Conservation (phyloP, 78 protist species). For the Thecamonas trahens region DNA sequence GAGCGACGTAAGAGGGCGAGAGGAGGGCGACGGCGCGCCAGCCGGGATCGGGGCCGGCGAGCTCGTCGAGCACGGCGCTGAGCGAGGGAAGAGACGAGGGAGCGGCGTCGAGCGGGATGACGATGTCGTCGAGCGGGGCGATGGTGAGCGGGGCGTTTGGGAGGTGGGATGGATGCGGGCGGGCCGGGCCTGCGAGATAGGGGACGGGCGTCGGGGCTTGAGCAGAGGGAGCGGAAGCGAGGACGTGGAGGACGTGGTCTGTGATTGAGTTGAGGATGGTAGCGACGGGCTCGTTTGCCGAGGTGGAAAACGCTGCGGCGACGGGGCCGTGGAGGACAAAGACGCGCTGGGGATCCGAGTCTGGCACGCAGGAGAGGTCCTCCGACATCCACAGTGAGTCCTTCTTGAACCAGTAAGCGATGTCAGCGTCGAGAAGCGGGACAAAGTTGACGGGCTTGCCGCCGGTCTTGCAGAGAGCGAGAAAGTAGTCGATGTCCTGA, state of each 20-base stretch:
- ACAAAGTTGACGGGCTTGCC: conserved; percentile 48
- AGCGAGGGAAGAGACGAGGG: neutral
- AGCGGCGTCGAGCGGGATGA: too few relatives aligned
- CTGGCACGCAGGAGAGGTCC: conserved; percentile 29
- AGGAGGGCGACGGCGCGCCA: too few relatives aligned
- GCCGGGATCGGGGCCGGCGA: neutral
- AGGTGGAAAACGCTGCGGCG: conserved; percentile 18
- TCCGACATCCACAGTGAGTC: conserved; percentile 53
- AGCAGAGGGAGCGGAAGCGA: too few relatives aligned
- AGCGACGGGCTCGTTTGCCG: conserved; percentile 42
- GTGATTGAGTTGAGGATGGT: conserved; percentile 27
- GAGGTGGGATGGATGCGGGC: too few relatives aligned
- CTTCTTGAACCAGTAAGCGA: conserved; percentile 44
- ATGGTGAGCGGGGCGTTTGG: too few relatives aligned
- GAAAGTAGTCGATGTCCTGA: conserved; percentile 35
- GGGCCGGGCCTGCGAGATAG: too few relatives aligned
- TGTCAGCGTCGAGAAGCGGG: conserved; percentile 41
- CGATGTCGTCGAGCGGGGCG: too few relatives aligned
- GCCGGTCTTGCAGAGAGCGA: conserved; percentile 20
- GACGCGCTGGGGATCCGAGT: conserved; percentile 30
- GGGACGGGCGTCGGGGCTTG: too few relatives aligned
- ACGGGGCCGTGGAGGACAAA: conserved; percentile 59
- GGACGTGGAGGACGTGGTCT: neutral
- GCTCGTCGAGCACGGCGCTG: neutral
- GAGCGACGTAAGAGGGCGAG: too few relatives aligned